Percentiles rank a stretch among this genome's conserved stretches.
phyloP scores from a whole-genome alignment of 169 alveolate species.

The Eimeria necatrix region DNA sequence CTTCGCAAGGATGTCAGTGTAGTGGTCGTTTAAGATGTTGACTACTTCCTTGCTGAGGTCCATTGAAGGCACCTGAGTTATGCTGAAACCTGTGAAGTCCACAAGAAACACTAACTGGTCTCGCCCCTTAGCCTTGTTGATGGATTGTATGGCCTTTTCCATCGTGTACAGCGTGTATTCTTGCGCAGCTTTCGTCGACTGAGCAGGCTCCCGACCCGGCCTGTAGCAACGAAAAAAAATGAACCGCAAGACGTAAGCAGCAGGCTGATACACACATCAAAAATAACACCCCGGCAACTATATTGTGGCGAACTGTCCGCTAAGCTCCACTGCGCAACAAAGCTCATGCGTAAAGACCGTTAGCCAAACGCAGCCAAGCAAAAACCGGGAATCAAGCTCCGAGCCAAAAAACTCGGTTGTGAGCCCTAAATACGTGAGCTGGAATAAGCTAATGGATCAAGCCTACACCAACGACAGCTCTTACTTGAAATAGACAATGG shows the following conservation, averaged over 20 bases:
- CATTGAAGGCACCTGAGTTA: conserved; percentile 58
- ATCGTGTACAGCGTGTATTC: conserved; percentile 55
- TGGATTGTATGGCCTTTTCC: conserved; percentile 28
- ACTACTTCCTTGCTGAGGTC: conserved; percentile 57
- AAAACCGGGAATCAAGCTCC: too few species aligned
- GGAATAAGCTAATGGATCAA: too few species aligned
- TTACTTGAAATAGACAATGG: conserved; percentile 70
- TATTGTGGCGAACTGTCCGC: too few species aligned
- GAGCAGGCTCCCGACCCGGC: conserved; percentile 68
- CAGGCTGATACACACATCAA: background rate
- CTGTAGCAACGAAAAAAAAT: background rate
- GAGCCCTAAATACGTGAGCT: too few species aligned
- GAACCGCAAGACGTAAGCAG: background rate
- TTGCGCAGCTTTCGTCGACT: conserved; percentile 47
- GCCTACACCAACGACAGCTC: background rate
- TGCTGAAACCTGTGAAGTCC: conserved; percentile 46
- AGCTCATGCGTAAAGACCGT: too few species aligned
- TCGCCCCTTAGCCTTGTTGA: background rate
- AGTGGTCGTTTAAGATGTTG: conserved; percentile 56
- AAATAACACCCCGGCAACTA: too few species aligned
- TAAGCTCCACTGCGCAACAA: too few species aligned
- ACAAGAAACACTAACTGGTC: conserved; percentile 70
- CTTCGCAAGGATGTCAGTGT: conserved; percentile 68
- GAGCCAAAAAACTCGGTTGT: too few species aligned
- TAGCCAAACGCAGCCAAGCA: too few species aligned